Conservation (phyloP, 495 filamentous ascomycete species). For the Daldinia bambusicola region DNA sequence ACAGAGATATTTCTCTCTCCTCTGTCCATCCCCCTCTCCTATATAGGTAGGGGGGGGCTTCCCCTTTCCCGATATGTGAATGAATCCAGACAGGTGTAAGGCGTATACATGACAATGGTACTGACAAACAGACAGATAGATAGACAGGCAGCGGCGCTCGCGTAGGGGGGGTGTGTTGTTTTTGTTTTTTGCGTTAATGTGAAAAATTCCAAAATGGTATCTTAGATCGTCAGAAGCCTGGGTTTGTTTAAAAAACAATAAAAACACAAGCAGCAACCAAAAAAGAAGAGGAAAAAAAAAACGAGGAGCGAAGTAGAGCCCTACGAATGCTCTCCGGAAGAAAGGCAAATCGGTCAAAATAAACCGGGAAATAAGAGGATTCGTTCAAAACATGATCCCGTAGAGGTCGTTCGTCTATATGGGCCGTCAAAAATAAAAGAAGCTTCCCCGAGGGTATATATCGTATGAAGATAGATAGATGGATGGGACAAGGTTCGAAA, state of each 20-base stretch:
- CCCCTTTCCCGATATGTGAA: slow-evolving; percentile 14
- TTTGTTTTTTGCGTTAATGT: slow-evolving; percentile 11
- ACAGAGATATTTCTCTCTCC: slow-evolving; percentile 14
- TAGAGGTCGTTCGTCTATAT: slow-evolving; percentile 40
- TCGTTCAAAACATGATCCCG: slow-evolving; percentile 43
- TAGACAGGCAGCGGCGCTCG: slow-evolving; percentile 12
- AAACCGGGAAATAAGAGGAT: slow-evolving; percentile 19
- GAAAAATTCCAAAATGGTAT: slow-evolving; percentile 44
- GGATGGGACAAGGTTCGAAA: too few species aligned
- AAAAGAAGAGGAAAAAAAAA: slow-evolving; percentile 8
- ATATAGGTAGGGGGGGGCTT: slow-evolving; percentile 3
- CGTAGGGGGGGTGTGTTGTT: background rate
- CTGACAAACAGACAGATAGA: slow-evolving; percentile 19
- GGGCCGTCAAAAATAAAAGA: slow-evolving; percentile 13
- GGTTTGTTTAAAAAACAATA: background rate
- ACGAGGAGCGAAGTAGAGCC: slow-evolving; percentile 11
- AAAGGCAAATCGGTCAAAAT: background rate
- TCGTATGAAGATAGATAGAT: slow-evolving; percentile 19
- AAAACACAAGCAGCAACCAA: slow-evolving; percentile 20
- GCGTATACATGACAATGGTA: too few species aligned
- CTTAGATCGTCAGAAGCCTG: slow-evolving; percentile 35
- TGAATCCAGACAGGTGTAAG: slow-evolving; percentile 18
- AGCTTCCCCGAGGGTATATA: slow-evolving; percentile 15
- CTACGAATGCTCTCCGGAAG: slow-evolving; percentile 13
- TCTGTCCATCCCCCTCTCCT: slow-evolving; percentile 7